Evolutionary conservation across 441 rosid genomes (phyloP), one percentile per base, ranked within the genome.

Genomic region (Populus hybrid): DNA sequence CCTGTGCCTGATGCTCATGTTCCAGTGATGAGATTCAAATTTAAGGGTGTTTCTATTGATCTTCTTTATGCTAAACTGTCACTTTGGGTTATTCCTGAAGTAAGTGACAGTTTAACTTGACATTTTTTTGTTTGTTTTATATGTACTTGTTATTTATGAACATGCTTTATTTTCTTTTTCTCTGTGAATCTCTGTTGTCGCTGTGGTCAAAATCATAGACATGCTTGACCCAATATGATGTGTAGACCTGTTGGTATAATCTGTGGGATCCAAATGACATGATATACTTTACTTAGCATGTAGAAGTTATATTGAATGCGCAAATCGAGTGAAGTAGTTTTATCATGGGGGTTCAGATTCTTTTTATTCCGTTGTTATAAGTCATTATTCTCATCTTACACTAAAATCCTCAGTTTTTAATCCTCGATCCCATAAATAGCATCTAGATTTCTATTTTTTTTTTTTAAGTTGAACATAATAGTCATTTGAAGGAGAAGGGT

Each of bases 1-100:
- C 97, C 98, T 69, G 98, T 96, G 69, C 99, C 98, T 76, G 99
- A 96, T 86, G 98, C 99, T 79, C 91, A 94, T 85, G 99, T 96
- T 81, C 98, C 98, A 28, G 90, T 94, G 79, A 87, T 96, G 99
- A 83, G 9, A 70, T 96, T 96, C 81, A 96, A 96, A 81, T 89
- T 96, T 82, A 92, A 82, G 75, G 97, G 97, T 78, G 92, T 94
- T 78, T 96, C 98, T 30, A 92, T 96, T 76, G 99, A 96, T 85
- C 97, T 93, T 81, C 98, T 96, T 24, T 96, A 96, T 84, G 98
- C 98, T 69, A 92, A 88, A 83, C 85, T 94, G 69, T 89, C 98
- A 1, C 97, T 93, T 81, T 92, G 94, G 94, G 91, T 90, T 80
- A 87, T 96, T 83, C 99, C 99, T 67, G 98, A 96, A 89, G 98